Conservation (phyloP, 495 filamentous ascomycete genomes). For the Hyaloscypha finlandica region DNA sequence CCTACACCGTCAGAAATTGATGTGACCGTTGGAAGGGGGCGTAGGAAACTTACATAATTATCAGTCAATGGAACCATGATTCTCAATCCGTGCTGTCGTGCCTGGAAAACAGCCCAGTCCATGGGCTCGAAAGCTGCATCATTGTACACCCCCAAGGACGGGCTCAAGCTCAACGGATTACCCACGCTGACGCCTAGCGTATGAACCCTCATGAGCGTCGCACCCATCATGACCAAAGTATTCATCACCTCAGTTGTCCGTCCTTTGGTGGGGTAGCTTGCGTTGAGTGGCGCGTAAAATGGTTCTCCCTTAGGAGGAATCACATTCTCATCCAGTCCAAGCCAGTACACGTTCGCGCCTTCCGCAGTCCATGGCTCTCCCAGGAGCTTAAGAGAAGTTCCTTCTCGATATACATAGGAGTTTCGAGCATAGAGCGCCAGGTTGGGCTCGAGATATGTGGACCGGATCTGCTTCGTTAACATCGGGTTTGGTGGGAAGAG, state of each 20-base stretch:
- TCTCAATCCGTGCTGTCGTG: slow-evolving; percentile 49
- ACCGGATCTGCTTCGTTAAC: slow-evolving; percentile 10
- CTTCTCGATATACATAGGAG: slow-evolving; percentile 41
- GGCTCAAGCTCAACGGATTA: slow-evolving; percentile 53
- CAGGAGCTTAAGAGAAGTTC: slow-evolving; percentile 42
- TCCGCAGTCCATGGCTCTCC: slow-evolving; percentile 50
- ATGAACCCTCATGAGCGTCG: slow-evolving; percentile 52
- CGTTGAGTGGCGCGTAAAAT: slow-evolving; percentile 49
- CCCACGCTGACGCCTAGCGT: slow-evolving; percentile 56
- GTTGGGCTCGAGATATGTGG: slow-evolving; percentile 25
- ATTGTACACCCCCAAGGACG: slow-evolving; percentile 46
- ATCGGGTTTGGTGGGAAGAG: slow-evolving; percentile 13
- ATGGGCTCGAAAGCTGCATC: slow-evolving; percentile 51
- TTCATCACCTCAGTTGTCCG: slow-evolving; percentile 56
- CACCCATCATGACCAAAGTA: slow-evolving; percentile 51
- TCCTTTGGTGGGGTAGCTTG: slow-evolving; percentile 55
- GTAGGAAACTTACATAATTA: slow-evolving; percentile 41
- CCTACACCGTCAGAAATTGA: slow-evolving; percentile 31
- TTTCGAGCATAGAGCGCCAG: slow-evolving; percentile 25
- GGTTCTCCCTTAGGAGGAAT: slow-evolving; percentile 49
- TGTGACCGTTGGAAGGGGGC: neutral
- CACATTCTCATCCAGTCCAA: slow-evolving; percentile 60
- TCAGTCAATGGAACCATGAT: slow-evolving; percentile 52
- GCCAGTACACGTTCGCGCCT: slow-evolving; percentile 59
- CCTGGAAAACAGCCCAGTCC: slow-evolving; percentile 57